phyloP scores from a whole-genome alignment of 306 rosid species.

The Quercus aquifolioides region DNA sequence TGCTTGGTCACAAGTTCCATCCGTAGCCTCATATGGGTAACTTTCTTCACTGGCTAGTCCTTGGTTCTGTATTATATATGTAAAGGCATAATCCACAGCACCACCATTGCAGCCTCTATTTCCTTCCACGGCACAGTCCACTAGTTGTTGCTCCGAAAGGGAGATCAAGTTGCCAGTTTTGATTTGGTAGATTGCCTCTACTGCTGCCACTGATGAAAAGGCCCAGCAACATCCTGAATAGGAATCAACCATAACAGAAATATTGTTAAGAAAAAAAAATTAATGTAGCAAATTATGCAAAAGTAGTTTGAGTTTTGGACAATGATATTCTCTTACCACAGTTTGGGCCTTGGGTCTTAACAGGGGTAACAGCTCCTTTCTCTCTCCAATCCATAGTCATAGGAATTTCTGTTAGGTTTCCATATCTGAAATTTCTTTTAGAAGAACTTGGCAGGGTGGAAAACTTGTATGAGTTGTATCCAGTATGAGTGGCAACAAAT shows the following conservation, averaged over 20 bases:
- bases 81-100: neutral
- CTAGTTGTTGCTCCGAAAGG: constrained; percentile 36
- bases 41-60: constrained; percentile 16
- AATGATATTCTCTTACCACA: too few species aligned
- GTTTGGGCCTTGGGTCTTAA: too few species aligned
- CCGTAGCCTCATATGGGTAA: constrained; percentile 14
- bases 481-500: too few species aligned
- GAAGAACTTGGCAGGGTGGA: too few species aligned
- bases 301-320: too few species aligned
- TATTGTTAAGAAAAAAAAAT: too few species aligned
- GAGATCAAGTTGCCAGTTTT: constrained; percentile 15
- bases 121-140: constrained; percentile 16
- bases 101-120: constrained; percentile 3
- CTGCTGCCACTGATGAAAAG: constrained; percentile 18
- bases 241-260: neutral
- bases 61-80: neutral
- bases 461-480: too few species aligned
- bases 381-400: too few species aligned
- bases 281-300: too few species aligned
- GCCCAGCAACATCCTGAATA: constrained; percentile 21
- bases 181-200: constrained; percentile 19
- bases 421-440: too few species aligned
- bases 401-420: too few species aligned
- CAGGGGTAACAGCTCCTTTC: too few species aligned
- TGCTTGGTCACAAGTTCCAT: neutral